Evolutionary conservation across 139 green algal species (phyloP), one percentile per base, ranked within the genome.

Genomic region (Coelastrella sp.): DNA sequence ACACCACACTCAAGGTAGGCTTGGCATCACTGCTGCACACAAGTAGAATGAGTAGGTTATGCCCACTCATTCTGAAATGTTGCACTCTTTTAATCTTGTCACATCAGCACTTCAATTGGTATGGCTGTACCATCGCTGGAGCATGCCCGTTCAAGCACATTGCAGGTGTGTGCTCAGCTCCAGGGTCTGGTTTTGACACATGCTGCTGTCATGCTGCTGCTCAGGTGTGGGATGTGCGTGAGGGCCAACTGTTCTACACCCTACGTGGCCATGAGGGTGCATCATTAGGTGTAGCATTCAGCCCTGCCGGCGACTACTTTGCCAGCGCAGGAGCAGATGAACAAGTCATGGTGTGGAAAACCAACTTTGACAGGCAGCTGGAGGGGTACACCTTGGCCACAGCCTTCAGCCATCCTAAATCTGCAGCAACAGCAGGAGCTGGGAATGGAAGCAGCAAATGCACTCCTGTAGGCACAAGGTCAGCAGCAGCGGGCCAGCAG

Each of bases 181-280:
- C 25, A 22, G 24, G 22, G 20, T 22, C 25, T 27, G 14, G 75
- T 27, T 27, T 59, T 24, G 20, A 63, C 20, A 15, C 57, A 59
- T 79, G 10, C 66, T 88, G 66, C 25, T 60, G 56, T 24, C 73
- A 56, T 12, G 15, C 7, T 22, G 66, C 15, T 19, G 24, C 27
- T 57, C 93, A 96, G 93, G 91, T 98, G 8, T 98, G 96, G 96
- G 97, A 99, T 90, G 86, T 99, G 88, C 93, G 96, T 4, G 97
- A 98, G 91, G 96, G 96, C 1, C 95, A 97, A 90, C 94, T 98
- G 24, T 97, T 98, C 88, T 99, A 98, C 93, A 98, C 97, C 15
- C 94, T 99, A 89, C 95, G 98, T 89, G 97, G 96, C 80, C 97
- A 99, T 91, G 96, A 98, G 83, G 96, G 96, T 9, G 94, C 96